A percentile compares a stretch with the other conserved stretches of the same genome.
Evolutionary conservation across 176 grass and related monocot genomes (phyloP).

Genomic region (Triticum turgidum): DNA sequence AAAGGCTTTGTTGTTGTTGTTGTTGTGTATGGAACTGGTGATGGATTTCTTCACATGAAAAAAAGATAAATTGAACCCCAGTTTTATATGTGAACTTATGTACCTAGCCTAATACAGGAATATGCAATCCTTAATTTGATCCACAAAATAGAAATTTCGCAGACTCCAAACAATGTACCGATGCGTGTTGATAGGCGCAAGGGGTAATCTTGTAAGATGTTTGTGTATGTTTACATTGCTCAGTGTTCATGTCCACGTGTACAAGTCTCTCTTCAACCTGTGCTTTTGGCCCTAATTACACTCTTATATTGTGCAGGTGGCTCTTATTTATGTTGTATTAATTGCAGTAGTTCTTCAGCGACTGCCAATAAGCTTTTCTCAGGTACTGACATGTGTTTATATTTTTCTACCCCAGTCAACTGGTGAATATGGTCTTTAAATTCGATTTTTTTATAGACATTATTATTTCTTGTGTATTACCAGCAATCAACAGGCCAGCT

Average conservation of each 20-base stretch:
- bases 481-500: constrained; percentile 92
- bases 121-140: not conserved
- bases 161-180: not conserved
- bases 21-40: not conserved
- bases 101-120: not conserved
- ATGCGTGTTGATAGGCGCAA: constrained; percentile 4
- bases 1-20: too few species aligned
- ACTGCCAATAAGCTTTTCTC: constrained; percentile 82
- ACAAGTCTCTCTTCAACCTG: not conserved
- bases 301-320: constrained; percentile 64
- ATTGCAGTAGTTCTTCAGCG: constrained; percentile 86
- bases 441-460: constrained; percentile 23
- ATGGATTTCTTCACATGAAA: constrained; percentile 8
- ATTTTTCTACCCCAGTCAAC: constrained; percentile 24
- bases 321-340: constrained; percentile 93
- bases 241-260: not conserved
- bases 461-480: constrained; percentile 39
- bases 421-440: not conserved
- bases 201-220: not conserved
- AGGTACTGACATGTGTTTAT: constrained; percentile 42
- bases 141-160: not conserved
- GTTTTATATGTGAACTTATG: constrained; percentile 21
- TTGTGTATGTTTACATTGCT: not conserved
- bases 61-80: not conserved
- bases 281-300: constrained; percentile 11